phyloP scores from a whole-genome alignment of 2,329 filamentous ascomycete genomes.

The Aspergillus texensis region DNA sequence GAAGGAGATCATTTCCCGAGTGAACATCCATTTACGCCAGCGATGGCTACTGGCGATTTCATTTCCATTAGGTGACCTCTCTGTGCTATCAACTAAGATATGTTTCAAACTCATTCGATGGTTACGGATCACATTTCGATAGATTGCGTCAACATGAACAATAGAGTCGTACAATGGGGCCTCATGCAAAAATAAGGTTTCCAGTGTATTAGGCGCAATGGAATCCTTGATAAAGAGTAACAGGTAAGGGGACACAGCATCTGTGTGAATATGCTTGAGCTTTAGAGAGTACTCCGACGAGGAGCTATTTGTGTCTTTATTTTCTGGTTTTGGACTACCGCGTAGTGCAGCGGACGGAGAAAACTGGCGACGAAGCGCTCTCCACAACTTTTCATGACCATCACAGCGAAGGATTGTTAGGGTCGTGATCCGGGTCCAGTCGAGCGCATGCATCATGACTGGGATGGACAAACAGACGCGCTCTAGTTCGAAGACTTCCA shows the following conservation, averaged over 20 bases:
- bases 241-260: constrained; percentile 68
- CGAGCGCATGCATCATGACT: constrained; percentile 69
- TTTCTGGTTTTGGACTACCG: constrained; percentile 10
- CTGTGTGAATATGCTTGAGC: constrained; percentile 74
- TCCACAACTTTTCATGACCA: constrained; percentile 76
- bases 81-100: constrained; percentile 72
- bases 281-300: constrained; percentile 62
- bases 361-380: constrained; percentile 66
- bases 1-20: constrained; percentile 69
- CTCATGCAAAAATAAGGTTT: constrained; percentile 78
- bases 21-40: constrained; percentile 73
- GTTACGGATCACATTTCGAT: constrained; percentile 68
- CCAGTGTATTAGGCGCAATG: constrained; percentile 75
- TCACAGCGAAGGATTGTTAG: constrained; percentile 74
- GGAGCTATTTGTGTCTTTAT: constrained; percentile 5
- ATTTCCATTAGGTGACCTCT: constrained; percentile 50
- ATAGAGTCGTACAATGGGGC: constrained; percentile 55
- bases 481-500: constrained; percentile 76
- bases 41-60: constrained; percentile 43
- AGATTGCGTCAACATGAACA: constrained; percentile 71
- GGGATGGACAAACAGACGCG: constrained; percentile 72
- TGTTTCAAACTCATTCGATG: constrained; percentile 73
- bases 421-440: constrained; percentile 72
- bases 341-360: constrained; percentile 42
- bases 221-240: constrained; percentile 77